A percentile compares a stretch with the other conserved stretches of the same genome.
These are phyloP conservation scores for Apocynum venetum DNA, from an alignment of 257 asterid genomes.

Conservation along the genomic window DNA sequence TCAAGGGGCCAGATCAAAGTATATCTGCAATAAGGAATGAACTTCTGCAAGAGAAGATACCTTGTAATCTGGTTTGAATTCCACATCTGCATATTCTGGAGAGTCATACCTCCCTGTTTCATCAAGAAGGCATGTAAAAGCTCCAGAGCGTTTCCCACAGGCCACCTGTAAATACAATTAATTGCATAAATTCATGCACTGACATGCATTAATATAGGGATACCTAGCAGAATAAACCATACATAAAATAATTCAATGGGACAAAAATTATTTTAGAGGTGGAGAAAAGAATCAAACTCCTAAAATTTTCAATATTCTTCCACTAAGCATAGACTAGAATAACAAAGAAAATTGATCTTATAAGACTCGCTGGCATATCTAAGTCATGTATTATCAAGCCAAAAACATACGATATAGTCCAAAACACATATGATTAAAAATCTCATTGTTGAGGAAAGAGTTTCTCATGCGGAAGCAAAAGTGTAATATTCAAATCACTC, in stretches of 20 bases:
- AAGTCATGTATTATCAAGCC: neutral
- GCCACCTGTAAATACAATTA: slow-evolving; percentile 50
- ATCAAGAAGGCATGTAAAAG: slow-evolving; percentile 82
- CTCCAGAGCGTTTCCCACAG: slow-evolving; percentile 92
- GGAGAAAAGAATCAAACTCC: neutral
- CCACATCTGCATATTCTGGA: slow-evolving; percentile 47
- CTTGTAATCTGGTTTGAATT: slow-evolving; percentile 75
- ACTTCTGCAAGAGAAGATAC: slow-evolving; percentile 71
- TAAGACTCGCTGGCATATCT: neutral
- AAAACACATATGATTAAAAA: neutral
- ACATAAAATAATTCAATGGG: neutral
- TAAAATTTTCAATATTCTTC: neutral
- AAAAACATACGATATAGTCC: neutral
- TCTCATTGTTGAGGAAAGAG: neutral
- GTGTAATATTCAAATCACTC: neutral
- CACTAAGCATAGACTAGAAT: no score
- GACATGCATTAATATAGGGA: neutral
- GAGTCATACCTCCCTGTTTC: slow-evolving; percentile 81
- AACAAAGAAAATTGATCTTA: neutral
- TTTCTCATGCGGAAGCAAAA: neutral
- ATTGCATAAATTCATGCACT: neutral
- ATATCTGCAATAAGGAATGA: slow-evolving; percentile 45
- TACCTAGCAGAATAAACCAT: neutral
- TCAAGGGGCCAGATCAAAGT: slow-evolving; percentile 57
- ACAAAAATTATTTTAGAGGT: neutral